Conservation (phyloP, 2,329 filamentous ascomycete species). For the Thielaviopsis ethacetica region DNA sequence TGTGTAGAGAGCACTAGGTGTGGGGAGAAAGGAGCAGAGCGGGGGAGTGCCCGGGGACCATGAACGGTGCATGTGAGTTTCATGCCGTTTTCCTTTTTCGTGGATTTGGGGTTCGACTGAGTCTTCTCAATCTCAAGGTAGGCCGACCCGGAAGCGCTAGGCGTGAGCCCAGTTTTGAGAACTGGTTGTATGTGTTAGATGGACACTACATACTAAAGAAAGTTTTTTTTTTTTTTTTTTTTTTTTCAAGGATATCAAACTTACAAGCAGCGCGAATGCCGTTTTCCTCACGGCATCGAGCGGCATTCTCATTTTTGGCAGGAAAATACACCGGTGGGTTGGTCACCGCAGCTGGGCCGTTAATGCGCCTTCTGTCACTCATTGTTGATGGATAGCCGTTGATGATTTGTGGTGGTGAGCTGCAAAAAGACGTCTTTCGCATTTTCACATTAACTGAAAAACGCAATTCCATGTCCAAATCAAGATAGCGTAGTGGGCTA, state of each 20-base stretch:
- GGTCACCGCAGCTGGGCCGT: slow-evolving; percentile 69
- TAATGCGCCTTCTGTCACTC: slow-evolving; percentile 78
- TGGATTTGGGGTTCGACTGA: slow-evolving; percentile 24
- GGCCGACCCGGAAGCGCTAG: slow-evolving; percentile 83
- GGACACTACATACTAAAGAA: not conserved
- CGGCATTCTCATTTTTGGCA: slow-evolving; percentile 25
- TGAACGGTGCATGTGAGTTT: slow-evolving; percentile 91
- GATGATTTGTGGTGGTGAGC: not conserved
- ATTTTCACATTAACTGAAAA: not conserved
- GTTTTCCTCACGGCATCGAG: slow-evolving; percentile 45
- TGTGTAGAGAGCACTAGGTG: slow-evolving; percentile 84
- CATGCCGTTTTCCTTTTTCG: slow-evolving; percentile 44
- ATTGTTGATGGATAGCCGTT: slow-evolving; percentile 25
- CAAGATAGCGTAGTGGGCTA: not conserved
- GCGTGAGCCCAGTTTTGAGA: slow-evolving; percentile 79
- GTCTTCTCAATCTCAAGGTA: slow-evolving; percentile 51
- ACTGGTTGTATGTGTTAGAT: slow-evolving; percentile 32
- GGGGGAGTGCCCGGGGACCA: slow-evolving; percentile 76
- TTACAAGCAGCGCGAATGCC: slow-evolving; percentile 75
- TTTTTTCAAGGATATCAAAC: slow-evolving; percentile 17
- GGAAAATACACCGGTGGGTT: slow-evolving; percentile 54
- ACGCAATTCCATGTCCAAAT: not conserved
- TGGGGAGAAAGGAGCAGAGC: slow-evolving; percentile 80
- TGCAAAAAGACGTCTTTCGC: not conserved
- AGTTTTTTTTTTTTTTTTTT: not conserved